phyloP scores from a whole-genome alignment of 2,329 filamentous ascomycete genomes.

The Neofusicoccum cordaticola region DNA sequence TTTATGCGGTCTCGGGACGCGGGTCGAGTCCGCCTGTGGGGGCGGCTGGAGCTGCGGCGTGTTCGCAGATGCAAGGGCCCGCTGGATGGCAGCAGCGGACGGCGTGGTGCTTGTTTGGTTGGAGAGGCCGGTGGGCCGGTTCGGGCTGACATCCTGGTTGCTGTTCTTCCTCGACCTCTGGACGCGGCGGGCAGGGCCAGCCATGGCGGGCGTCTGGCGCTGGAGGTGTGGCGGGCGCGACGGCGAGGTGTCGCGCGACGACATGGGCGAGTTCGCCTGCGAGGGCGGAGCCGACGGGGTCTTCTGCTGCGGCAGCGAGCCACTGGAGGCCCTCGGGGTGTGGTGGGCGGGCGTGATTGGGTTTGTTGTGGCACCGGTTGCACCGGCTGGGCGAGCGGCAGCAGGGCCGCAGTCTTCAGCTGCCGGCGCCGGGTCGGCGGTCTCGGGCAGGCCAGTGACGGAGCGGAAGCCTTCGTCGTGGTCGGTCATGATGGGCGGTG shows the following conservation, averaged over 20 bases:
- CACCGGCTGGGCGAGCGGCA: not conserved
- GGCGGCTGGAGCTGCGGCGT: conserved; percentile 64
- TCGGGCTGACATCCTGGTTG: conserved; percentile 40
- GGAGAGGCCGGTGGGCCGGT: conserved; percentile 35
- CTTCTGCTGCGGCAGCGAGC: conserved; percentile 18
- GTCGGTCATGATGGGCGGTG: conserved; percentile 32
- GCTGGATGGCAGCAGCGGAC: conserved; percentile 62
- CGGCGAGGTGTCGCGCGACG: conserved; percentile 49
- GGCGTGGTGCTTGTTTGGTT: conserved; percentile 46
- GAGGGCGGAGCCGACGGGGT: conserved; percentile 27
- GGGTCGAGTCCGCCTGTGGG: conserved; percentile 59
- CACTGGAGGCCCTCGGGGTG: conserved; percentile 20
- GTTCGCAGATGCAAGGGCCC: conserved; percentile 65
- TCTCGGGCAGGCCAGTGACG: conserved; percentile 36
- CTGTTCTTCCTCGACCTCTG: conserved; percentile 45
- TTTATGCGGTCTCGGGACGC: conserved; percentile 64
- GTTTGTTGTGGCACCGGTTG: conserved; percentile 20
- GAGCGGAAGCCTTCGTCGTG: conserved; percentile 35
- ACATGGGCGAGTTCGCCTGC: conserved; percentile 41
- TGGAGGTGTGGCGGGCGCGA: conserved; percentile 25
- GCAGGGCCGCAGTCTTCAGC: conserved; percentile 21
- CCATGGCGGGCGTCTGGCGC: conserved; percentile 18
- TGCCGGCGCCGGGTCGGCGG: conserved; percentile 31
- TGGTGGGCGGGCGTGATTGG: conserved; percentile 20
- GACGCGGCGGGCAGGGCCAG: conserved; percentile 21